These are phyloP conservation scores for Rhodotorula sp. DNA, from an alignment of 1,284 basidiomycete species.

Conservation along the genomic window DNA sequence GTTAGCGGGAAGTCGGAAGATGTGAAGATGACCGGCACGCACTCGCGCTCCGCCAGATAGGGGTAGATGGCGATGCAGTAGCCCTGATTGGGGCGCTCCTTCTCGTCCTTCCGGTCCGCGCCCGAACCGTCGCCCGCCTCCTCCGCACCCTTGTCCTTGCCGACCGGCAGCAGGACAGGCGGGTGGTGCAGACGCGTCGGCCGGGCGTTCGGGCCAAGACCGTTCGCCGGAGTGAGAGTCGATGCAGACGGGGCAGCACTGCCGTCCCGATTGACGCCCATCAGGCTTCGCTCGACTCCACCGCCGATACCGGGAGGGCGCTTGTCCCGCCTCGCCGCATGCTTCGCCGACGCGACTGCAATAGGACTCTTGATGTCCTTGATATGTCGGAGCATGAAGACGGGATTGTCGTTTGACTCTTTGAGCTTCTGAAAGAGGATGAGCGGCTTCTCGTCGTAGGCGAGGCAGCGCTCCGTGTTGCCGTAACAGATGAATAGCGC, in stretches of 20 bases:
- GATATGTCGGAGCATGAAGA: slow-evolving; percentile 98
- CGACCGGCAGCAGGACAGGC: slow-evolving; percentile 46
- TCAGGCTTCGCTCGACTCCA: slow-evolving; percentile 32
- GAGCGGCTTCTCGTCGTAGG: slow-evolving; percentile 96
- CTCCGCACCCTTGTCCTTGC: slow-evolving; percentile 27
- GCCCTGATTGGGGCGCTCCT: slow-evolving; percentile 45
- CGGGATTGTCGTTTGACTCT: slow-evolving; percentile 93
- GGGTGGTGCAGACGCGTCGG: slow-evolving; percentile 47
- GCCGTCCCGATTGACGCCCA: slow-evolving; percentile 29
- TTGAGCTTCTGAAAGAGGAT: slow-evolving; percentile 96
- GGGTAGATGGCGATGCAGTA: slow-evolving; percentile 56
- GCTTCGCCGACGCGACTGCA: slow-evolving; percentile 89
- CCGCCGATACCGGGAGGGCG: slow-evolving; percentile 33
- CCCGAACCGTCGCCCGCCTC: slow-evolving; percentile 10
- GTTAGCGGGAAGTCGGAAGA: neutral
- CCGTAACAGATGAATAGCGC: slow-evolving; percentile 99
- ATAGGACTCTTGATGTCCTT: slow-evolving; percentile 97
- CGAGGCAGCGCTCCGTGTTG: slow-evolving; percentile 87
- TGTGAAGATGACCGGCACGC: neutral
- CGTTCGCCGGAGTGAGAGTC: slow-evolving; percentile 1
- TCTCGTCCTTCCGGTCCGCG: slow-evolving; percentile 20
- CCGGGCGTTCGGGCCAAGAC: slow-evolving; percentile 22
- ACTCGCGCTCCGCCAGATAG: slow-evolving; percentile 45
- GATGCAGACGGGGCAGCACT: neutral
- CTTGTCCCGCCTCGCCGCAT: slow-evolving; percentile 61